Evolutionary conservation across 768 basidiomycete species (phyloP).

Genomic region (Leccinum subtestaceum): DNA sequence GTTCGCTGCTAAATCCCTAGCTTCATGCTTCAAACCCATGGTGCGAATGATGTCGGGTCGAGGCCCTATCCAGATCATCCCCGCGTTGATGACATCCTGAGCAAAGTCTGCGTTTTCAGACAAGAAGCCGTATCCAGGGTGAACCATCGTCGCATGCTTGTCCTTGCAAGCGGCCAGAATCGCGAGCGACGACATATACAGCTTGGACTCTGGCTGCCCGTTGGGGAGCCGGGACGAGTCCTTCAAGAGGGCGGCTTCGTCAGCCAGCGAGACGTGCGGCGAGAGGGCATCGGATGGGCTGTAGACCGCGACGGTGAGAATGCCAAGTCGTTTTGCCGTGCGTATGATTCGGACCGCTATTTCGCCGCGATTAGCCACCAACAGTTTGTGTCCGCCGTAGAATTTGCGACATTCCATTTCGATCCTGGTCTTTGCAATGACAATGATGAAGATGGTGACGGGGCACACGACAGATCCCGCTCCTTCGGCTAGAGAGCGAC

Average conservation of each 20-base stretch:
- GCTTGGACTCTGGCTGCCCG: slow-evolving; percentile 39
- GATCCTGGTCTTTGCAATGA: not conserved
- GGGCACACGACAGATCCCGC: not conserved
- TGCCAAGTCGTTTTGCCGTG: slow-evolving; percentile 49
- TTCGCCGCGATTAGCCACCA: slow-evolving; percentile 72
- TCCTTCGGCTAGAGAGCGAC: not conserved
- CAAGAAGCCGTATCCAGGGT: slow-evolving; percentile 65
- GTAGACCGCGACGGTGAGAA: slow-evolving; percentile 59
- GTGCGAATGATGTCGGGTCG: slow-evolving; percentile 43
- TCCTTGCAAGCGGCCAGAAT: slow-evolving; percentile 45
- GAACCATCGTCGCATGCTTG: slow-evolving; percentile 48
- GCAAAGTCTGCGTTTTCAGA: slow-evolving; percentile 64
- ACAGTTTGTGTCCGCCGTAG: slow-evolving; percentile 44
- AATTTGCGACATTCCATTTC: slow-evolving; percentile 13
- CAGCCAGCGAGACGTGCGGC: slow-evolving; percentile 56
- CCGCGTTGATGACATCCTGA: slow-evolving; percentile 40
- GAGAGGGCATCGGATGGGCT: slow-evolving; percentile 55
- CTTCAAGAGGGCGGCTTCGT: slow-evolving; percentile 44
- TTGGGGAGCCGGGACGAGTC: not conserved
- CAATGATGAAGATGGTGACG: not conserved
- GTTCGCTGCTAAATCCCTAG: slow-evolving; percentile 41
- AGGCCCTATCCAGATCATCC: slow-evolving; percentile 60
- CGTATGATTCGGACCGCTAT: slow-evolving; percentile 64
- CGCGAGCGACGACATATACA: slow-evolving; percentile 39
- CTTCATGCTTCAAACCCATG: slow-evolving; percentile 67